Evolutionary conservation across 1,284 basidiomycete species (phyloP), one percentile per base, ranked within the genome.

Genomic region (Pseudozyma pruni): DNA sequence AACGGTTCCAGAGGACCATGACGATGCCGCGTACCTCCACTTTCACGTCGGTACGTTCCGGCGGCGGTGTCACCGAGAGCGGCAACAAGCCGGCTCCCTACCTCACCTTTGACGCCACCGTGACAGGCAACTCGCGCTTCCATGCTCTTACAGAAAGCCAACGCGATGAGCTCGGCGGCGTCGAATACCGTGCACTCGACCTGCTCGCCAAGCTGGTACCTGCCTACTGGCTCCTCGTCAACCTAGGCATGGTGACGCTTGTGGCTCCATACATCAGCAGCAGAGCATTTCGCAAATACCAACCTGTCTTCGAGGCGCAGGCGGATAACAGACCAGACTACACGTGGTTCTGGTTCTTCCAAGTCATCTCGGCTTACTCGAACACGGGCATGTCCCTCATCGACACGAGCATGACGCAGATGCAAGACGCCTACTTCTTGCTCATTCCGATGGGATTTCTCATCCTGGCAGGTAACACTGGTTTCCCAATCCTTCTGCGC

Each of bases 391-490:
- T 84, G 84, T 93, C 91, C 25, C 86, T 97, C 16, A 89, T 91
- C n/a, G 94, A 97, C 83, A 85, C 87, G 62, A 94, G 91, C 20
- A 91, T 97, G 90, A 64, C 94, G 1, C 91, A 92, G 0, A 94
- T 95, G 82, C 91, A 93, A 78, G 86, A 81, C 25, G 93, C 92
- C 17, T 96, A 94, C 81, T 87, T 89, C 8, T 89, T 93, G 87
- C 88, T 93, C 37, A 71, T 91, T 23, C 83, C 84, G 14, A 72
- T 85, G 37, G 81, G 82, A 7, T 83, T 93, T 38, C 85, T 93
- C 81, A 89, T 97, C 66, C 82, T 97, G 41, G 91, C 92, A 43
- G 94, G 94, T 8, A 97, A 97, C 79, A 96, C 94, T 25, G 90
- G 88, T 38, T 95, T 79, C 50, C 80, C 81, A 1, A 77, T 83